These are phyloP conservation scores for Rhodotorula sp. DNA, from an alignment of 1,284 basidiomycete species.

Conservation along the genomic window DNA sequence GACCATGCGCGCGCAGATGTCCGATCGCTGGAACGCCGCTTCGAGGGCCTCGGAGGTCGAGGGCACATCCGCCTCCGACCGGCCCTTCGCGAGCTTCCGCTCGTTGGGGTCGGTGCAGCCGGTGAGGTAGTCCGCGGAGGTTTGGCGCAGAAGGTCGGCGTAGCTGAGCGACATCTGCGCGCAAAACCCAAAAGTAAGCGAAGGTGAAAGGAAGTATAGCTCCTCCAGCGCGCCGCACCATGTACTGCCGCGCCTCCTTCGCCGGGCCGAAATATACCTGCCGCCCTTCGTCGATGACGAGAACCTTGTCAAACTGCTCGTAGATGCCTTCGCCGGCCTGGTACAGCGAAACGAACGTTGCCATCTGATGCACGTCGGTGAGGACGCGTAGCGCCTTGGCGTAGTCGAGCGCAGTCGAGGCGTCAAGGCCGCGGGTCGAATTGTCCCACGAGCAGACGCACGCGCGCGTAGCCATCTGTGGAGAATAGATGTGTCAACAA, in stretches of 20 bases:
- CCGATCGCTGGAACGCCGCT: constrained; percentile 63
- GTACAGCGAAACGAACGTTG: constrained; percentile 37
- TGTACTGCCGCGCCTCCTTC: not conserved
- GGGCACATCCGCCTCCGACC: constrained; percentile 66
- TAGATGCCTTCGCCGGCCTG: constrained; percentile 65
- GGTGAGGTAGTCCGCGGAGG: constrained; percentile 77
- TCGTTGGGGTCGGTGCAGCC: constrained; percentile 75
- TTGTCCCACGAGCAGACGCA: constrained; percentile 58
- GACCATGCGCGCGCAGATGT: constrained; percentile 58
- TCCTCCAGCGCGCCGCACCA: not conserved
- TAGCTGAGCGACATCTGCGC: constrained; percentile 51
- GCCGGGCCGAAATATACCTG: constrained; percentile 78
- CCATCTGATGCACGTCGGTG: constrained; percentile 56
- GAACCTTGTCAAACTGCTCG: constrained; percentile 71
- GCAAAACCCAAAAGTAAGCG: not conserved
- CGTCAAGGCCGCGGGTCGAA: constrained; percentile 74
- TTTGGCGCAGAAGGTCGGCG: constrained; percentile 62
- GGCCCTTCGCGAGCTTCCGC: constrained; percentile 74
- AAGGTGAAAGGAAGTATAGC: not conserved
- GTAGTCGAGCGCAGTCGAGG: constrained; percentile 57
- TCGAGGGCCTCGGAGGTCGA: constrained; percentile 72
- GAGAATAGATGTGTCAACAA: not conserved
- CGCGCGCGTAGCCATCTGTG: constrained; percentile 31
- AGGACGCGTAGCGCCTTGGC: constrained; percentile 60
- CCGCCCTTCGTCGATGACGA: constrained; percentile 75